Evolutionary conservation across 2,329 filamentous ascomycete genomes (phyloP).

Genomic region (Clarireedia paspali): DNA sequence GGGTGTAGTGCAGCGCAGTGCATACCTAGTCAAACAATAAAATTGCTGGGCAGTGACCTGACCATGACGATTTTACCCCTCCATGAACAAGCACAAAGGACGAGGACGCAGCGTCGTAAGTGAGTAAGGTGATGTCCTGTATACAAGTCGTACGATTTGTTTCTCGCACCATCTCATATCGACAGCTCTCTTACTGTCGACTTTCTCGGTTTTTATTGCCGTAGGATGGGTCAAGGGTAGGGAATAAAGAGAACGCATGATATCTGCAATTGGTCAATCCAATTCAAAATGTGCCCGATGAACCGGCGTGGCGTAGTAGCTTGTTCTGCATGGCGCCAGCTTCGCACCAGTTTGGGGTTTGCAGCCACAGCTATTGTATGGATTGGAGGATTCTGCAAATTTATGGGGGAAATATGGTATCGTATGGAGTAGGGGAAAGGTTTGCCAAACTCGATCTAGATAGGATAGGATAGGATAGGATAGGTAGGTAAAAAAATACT

Average conservation of each 20-base stretch:
- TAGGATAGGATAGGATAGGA: neutral
- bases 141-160: too few relatives aligned
- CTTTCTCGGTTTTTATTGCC: neutral
- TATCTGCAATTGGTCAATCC: too few relatives aligned
- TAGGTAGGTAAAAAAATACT: neutral
- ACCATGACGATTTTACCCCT: too few relatives aligned
- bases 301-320: slow-evolving; percentile 1
- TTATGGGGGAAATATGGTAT: neutral
- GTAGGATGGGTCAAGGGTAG: neutral
- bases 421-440: neutral
- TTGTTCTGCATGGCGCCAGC: neutral
- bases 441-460: neutral
- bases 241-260: neutral
- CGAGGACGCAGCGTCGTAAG: too few relatives aligned
- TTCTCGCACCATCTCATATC: too few relatives aligned
- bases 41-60: too few relatives aligned
- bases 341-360: neutral
- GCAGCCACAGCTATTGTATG: too few relatives aligned
- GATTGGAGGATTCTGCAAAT: neutral
- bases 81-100: too few relatives aligned
- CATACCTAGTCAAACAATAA: too few relatives aligned
- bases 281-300: neutral
- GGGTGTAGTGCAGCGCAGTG: too few relatives aligned
- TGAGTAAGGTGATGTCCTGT: too few relatives aligned
- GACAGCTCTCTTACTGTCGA: too few relatives aligned